Conservation (phyloP, 148 eudicot species). For the Rhododendron vialii region DNA sequence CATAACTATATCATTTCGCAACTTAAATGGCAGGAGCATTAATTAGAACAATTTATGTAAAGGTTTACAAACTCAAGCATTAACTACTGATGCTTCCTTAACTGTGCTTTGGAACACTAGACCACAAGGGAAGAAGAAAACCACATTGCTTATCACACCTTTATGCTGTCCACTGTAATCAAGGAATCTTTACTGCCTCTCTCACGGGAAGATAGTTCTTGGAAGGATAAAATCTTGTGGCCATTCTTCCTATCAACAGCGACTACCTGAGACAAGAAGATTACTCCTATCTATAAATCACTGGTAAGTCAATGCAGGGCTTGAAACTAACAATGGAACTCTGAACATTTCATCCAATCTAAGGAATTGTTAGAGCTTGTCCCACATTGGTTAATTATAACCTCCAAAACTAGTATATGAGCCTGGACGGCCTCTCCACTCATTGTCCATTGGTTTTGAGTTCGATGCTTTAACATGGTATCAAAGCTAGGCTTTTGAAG, state of each 20-base stretch:
- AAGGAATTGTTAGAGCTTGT: neutral
- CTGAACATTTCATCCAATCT: neutral
- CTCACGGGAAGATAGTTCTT: conserved; percentile 85
- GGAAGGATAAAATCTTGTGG: conserved; percentile 77
- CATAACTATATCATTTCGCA: neutral
- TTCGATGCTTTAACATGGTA: neutral
- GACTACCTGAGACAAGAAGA: conserved; percentile 61
- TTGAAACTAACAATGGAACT: neutral
- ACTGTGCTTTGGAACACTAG: neutral
- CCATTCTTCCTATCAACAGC: conserved; percentile 83
- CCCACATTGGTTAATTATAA: neutral
- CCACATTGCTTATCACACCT: conserved; percentile 36
- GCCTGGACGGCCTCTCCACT: neutral
- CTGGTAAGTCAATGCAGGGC: neutral
- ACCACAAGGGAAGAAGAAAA: neutral
- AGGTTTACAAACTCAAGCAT: neutral
- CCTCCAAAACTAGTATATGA: too few species aligned
- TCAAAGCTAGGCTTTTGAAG: too few species aligned
- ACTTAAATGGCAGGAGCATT: neutral
- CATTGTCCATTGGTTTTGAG: neutral
- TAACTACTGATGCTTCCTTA: neutral
- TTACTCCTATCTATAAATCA: neutral
- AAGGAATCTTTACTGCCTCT: conserved; percentile 74
- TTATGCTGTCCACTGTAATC: conserved; percentile 62
- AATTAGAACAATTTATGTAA: neutral